Percentiles rank a stretch among this genome's conserved stretches.
phyloP scores from a whole-genome alignment of 805 yeast species.

The Wickerhamomyces canadensis region DNA sequence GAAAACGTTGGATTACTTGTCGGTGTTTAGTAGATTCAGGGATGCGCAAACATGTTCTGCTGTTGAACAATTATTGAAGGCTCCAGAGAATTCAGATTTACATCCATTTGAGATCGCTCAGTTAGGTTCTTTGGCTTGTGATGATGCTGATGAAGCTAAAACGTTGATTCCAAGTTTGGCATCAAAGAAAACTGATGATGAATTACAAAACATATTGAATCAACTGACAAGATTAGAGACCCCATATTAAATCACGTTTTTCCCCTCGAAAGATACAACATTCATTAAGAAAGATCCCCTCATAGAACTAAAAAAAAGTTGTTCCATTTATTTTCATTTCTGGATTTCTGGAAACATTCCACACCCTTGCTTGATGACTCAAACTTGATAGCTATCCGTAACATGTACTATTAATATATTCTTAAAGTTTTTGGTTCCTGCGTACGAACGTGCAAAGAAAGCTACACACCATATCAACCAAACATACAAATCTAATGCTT shows the following conservation, averaged over 20 bases:
- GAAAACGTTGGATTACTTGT: slow-evolving; percentile 82
- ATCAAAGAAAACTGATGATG: slow-evolving; percentile 78
- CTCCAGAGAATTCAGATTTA: slow-evolving; percentile 65
- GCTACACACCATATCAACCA: too few species aligned
- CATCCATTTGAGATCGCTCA: slow-evolving; percentile 98
- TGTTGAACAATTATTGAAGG: slow-evolving; percentile 76
- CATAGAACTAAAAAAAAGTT: too few species aligned
- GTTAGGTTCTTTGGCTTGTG: slow-evolving; percentile 82
- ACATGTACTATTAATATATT: too few species aligned
- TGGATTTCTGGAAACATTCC: too few species aligned
- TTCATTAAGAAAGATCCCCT: too few species aligned
- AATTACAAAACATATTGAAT: slow-evolving; percentile 79
- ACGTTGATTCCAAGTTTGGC: slow-evolving; percentile 85
- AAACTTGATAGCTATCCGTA: too few species aligned
- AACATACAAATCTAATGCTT: too few species aligned
- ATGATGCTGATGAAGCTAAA: slow-evolving; percentile 95
- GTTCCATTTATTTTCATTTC: too few species aligned
- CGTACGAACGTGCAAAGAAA: too few species aligned
- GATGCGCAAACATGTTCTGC: slow-evolving; percentile 91
- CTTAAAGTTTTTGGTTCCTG: too few species aligned
- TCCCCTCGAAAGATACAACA: too few species aligned
- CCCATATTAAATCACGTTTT: slow-evolving; percentile 26
- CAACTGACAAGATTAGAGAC: slow-evolving; percentile 70
- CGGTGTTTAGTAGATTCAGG: slow-evolving; percentile 83
- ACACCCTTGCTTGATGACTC: too few species aligned